Evolutionary conservation across 305 asterid species (phyloP), one percentile per base, ranked within the genome.

Genomic region (Fraxinus greggii): DNA sequence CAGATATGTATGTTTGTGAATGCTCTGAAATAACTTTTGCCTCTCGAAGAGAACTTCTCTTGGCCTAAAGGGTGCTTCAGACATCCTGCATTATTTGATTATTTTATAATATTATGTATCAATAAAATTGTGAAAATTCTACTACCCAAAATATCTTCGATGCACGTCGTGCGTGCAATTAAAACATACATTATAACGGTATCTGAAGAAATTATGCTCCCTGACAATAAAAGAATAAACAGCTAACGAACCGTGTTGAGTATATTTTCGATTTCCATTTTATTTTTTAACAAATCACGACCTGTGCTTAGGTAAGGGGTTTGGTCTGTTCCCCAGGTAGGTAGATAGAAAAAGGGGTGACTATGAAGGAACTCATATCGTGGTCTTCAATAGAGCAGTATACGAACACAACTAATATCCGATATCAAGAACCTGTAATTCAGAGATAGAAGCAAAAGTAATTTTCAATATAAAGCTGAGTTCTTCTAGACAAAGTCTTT

Each of bases 21-120:
- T 67, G 78, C 73, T 93, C 85, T 94, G 97, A 85, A 87, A 93
- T 72, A 23, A 45, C 88, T 84, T 89, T 80, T 94, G 98, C 90
- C 83, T 89, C 86, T 93, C 97, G 1, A 84, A 0, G 33, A 94
- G 90, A 90, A 88, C 90, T 80, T 93, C 97, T 82, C 97, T 88
- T 19, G 97, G 96, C 86, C 94, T 86, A 82, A 93, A 93, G 76
- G 97, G 97, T 63, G 88, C 35, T 89, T 93, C 97, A 42, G 91
- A 77, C 97, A 93, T 91, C 91, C 98, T 93, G 91, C 89, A 84
- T 31, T 76, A 81, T 54, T 81, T 26, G 75, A 29, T 13, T 51
- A 19, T 31, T n/a, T 15, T 63, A 79, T 19, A 56, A 40, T 35
- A 40, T 24, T 65, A 7, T 10, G 19, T 65, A 65, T 65, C 31